Conservation (phyloP, 1,284 basidiomycete species). For the Marasmius oreades region DNA sequence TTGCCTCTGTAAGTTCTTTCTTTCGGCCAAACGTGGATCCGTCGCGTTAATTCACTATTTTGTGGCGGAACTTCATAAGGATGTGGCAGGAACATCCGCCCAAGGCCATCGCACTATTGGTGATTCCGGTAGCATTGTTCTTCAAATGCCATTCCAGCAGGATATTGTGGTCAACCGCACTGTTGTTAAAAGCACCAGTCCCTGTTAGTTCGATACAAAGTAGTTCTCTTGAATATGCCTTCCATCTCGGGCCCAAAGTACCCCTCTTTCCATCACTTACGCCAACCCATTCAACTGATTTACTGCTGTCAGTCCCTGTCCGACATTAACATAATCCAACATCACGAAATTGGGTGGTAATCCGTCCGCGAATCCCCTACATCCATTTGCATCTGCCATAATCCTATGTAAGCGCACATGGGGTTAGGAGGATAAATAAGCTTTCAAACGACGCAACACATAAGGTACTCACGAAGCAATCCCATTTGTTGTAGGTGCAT, state of each 20-base stretch:
- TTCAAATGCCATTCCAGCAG: conserved; percentile 19
- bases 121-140: conserved; percentile 17
- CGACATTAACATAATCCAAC: conserved; percentile 47
- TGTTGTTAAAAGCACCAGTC: conserved; percentile 6
- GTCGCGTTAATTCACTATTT: background rate
- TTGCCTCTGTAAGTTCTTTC: conserved; percentile 16
- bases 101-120: conserved; percentile 18
- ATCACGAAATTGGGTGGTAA: conserved; percentile 48
- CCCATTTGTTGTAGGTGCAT: conserved; percentile 40
- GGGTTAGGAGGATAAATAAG: background rate
- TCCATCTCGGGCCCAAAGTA: too few species aligned
- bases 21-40: too few species aligned
- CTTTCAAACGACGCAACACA: background rate
- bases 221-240: background rate
- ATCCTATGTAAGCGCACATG: too few species aligned
- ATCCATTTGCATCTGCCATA: conserved; percentile 40
- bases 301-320: conserved; percentile 38
- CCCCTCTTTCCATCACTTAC: too few species aligned
- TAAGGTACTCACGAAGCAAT: conserved; percentile 18
- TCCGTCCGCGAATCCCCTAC: conserved; percentile 37
- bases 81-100: conserved; percentile 17
- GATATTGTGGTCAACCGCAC: conserved; percentile 17
- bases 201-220: background rate
- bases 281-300: conserved; percentile 44
- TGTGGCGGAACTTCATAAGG: conserved; percentile 9